phyloP scores from a whole-genome alignment of 2,329 filamentous ascomycete genomes.

The Colletotrichum orchidophilum region DNA sequence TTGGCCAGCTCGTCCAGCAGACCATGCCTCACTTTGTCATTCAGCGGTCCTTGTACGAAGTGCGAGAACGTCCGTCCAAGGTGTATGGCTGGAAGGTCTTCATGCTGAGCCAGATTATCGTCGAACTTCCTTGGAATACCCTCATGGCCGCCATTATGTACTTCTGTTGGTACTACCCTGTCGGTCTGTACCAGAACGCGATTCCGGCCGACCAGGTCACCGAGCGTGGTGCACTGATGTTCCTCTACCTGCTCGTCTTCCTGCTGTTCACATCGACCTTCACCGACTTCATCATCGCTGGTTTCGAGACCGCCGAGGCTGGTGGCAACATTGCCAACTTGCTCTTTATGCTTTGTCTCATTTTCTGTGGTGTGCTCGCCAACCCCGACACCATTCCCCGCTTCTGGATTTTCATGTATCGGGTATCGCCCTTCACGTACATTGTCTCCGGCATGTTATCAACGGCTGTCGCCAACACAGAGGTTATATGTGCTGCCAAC shows the following conservation, averaged over 20 bases:
- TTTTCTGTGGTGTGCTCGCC: conserved; percentile 81
- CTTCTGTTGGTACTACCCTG: conserved; percentile 86
- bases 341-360: conserved; percentile 75
- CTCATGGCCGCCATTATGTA: conserved; percentile 81
- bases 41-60: conserved; percentile 84
- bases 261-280: conserved; percentile 85
- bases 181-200: conserved; percentile 80
- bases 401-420: conserved; percentile 90
- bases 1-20: conserved; percentile 81
- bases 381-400: conserved; percentile 68
- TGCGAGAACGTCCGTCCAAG: conserved; percentile 84
- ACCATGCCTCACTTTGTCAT: conserved; percentile 89
- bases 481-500: conserved; percentile 72
- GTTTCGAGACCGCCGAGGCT: conserved; percentile 77
- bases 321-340: conserved; percentile 81
- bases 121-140: conserved; percentile 87
- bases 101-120: conserved; percentile 83
- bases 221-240: conserved; percentile 81
- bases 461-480: conserved; percentile 73
- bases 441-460: conserved; percentile 78
- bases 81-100: conserved; percentile 88
- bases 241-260: conserved; percentile 79
- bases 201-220: conserved; percentile 65
- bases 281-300: conserved; percentile 79
- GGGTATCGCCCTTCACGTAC: conserved; percentile 85